These are phyloP conservation scores for Neurospora tetrasperma DNA, from an alignment of 495 filamentous ascomycete genomes.

Conservation along the genomic window DNA sequence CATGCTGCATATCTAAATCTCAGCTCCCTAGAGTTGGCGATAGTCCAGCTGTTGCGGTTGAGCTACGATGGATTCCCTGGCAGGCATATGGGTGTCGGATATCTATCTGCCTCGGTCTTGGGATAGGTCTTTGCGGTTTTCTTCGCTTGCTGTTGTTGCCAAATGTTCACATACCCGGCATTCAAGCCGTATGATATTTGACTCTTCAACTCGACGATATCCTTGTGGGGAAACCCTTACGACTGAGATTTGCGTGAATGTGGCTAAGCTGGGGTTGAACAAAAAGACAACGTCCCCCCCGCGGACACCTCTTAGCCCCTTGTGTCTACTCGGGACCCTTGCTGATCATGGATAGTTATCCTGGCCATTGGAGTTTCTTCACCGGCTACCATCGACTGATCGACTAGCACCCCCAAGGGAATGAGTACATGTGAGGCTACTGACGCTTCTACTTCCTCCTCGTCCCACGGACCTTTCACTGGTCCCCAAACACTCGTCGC, in stretches of 20 bases:
- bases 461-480: not conserved
- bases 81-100: not conserved
- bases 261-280: conserved; percentile 7
- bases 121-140: not conserved
- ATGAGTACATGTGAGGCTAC: conserved; percentile 3
- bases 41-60: not conserved
- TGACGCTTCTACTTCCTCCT: not conserved
- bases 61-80: not conserved
- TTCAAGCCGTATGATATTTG: not conserved
- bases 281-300: conserved; percentile 4
- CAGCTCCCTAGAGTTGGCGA: not conserved
- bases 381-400: conserved; percentile 14
- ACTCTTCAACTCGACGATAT: not conserved
- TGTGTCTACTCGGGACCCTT: conserved; percentile 13
- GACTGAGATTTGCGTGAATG: not conserved
- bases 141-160: not conserved
- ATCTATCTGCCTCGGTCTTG: not conserved
- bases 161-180: not conserved
- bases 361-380: conserved; percentile 12
- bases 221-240: not conserved
- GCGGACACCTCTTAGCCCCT: conserved; percentile 7
- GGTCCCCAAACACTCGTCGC: not conserved
- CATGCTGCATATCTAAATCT: not conserved
- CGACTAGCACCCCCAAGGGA: conserved; percentile 21
- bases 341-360: conserved; percentile 16